A percentile compares a stretch with the other conserved stretches of the same genome.
phyloP scores from a whole-genome alignment of 176 grass and related monocot genomes.

The Miscanthus lutarioriparius region DNA sequence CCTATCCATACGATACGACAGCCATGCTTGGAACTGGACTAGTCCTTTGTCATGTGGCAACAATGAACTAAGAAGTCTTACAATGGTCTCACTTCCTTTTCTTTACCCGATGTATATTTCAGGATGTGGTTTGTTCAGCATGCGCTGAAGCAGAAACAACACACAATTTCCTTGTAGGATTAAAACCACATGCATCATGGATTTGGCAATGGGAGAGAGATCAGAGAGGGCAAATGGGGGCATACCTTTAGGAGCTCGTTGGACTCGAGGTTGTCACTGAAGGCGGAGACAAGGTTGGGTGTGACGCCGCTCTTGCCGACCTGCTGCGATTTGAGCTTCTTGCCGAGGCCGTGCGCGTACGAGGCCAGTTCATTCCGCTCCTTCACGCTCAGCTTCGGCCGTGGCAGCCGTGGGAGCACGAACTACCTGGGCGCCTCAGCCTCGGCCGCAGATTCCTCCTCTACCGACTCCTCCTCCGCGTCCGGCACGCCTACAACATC shows the following conservation, averaged over 20 bases:
- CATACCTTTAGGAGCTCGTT: conserved; percentile 95
- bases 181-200: no score
- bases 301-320: conserved; percentile 86
- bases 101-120: not conserved
- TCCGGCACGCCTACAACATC: conserved; percentile 22
- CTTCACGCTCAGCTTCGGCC: conserved; percentile 79
- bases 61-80: not conserved
- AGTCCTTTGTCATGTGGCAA: not conserved
- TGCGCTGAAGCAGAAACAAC: no score
- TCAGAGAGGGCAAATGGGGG: not conserved
- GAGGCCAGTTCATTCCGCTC: conserved; percentile 91
- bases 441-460: not conserved
- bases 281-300: conserved; percentile 61
- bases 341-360: conserved; percentile 83
- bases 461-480: not conserved
- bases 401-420: conserved; percentile 51
- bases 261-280: conserved; percentile 75
- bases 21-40: not conserved
- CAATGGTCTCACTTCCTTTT: not conserved
- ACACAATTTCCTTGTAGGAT: no score
- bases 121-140: no score
- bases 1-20: not conserved
- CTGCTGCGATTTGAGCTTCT: conserved; percentile 92
- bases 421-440: conserved; percentile 22
- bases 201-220: no score